Evolutionary conservation across 2,329 filamentous ascomycete genomes (phyloP).

Genomic region (Colletotrichum orbiculare): DNA sequence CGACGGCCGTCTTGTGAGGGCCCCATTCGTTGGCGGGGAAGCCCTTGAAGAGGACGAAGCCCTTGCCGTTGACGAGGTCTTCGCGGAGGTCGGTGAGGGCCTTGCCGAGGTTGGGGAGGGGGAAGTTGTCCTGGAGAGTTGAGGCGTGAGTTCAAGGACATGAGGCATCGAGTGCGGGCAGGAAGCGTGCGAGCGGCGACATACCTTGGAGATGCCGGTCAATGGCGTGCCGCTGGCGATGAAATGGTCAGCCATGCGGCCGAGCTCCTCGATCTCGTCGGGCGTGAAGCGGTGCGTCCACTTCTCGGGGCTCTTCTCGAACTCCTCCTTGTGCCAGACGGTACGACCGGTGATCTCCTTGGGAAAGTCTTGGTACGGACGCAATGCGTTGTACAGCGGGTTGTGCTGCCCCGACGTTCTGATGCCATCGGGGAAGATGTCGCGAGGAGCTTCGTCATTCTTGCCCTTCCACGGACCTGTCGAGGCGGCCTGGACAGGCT

Average conservation of each 20-base stretch:
- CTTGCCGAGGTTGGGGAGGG: constrained; percentile 53
- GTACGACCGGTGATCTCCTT: constrained; percentile 77
- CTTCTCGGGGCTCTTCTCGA: constrained; percentile 69
- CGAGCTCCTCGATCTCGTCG: constrained; percentile 75
- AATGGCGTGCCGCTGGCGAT: constrained; percentile 72
- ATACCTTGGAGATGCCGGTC: constrained; percentile 68
- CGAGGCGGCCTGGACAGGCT: constrained; percentile 24
- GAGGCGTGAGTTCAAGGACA: background rate
- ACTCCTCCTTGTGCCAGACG: constrained; percentile 77
- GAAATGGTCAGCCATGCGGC: constrained; percentile 75
- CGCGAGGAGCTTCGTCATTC: constrained; percentile 47
- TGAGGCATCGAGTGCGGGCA: background rate
- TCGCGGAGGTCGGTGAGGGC: constrained; percentile 50
- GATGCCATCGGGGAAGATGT: constrained; percentile 60
- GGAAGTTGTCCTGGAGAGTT: constrained; percentile 52
- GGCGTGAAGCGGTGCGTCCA: constrained; percentile 79
- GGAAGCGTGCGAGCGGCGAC: background rate
- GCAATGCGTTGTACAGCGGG: constrained; percentile 73
- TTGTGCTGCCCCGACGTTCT: constrained; percentile 75
- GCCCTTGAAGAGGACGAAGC: constrained; percentile 90
- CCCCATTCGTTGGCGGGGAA: constrained; percentile 83
- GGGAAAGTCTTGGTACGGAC: constrained; percentile 77
- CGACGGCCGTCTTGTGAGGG: constrained; percentile 81
- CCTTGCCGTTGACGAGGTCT: constrained; percentile 79
- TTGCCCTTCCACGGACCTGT: constrained; percentile 39